Conservation (phyloP, 805 yeast genomes). For the Yarrowia deformans region DNA sequence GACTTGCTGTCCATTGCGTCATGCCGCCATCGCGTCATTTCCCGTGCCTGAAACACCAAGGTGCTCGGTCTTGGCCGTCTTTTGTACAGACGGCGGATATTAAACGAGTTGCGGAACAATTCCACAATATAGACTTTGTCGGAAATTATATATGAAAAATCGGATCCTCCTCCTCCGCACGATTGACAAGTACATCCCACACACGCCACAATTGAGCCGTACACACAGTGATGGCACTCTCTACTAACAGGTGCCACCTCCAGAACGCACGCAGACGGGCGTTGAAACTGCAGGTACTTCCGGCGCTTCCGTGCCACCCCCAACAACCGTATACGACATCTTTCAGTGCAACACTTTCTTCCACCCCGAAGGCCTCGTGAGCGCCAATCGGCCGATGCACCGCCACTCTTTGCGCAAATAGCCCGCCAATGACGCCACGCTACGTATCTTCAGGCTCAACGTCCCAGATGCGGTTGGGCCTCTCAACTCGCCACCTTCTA, state of each 20-base stretch:
- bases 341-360: too few species aligned
- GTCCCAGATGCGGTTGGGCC: not conserved
- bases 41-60: constrained; percentile 10
- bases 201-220: not conserved
- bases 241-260: not conserved
- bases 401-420: constrained; percentile 16
- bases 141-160: not conserved
- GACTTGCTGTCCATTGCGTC: not conserved
- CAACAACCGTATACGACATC: too few species aligned
- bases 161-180: not conserved
- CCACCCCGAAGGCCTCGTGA: too few species aligned
- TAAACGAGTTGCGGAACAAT: not conserved
- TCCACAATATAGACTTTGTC: not conserved
- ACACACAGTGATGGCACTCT: too few species aligned
- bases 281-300: constrained; percentile 13
- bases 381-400: not conserved
- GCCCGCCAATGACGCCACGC: constrained; percentile 13
- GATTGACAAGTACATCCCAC: constrained; percentile 7
- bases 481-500: constrained; percentile 30
- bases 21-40: constrained; percentile 13
- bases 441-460: not conserved
- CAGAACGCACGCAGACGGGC: not conserved
- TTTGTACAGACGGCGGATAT: not conserved
- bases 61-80: too few species aligned
- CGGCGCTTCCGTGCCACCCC: constrained; percentile 2